A percentile compares a stretch with the other conserved stretches of the same genome.
Conservation (phyloP, 139 green algal genomes). For the Choricystis sp. region DNA sequence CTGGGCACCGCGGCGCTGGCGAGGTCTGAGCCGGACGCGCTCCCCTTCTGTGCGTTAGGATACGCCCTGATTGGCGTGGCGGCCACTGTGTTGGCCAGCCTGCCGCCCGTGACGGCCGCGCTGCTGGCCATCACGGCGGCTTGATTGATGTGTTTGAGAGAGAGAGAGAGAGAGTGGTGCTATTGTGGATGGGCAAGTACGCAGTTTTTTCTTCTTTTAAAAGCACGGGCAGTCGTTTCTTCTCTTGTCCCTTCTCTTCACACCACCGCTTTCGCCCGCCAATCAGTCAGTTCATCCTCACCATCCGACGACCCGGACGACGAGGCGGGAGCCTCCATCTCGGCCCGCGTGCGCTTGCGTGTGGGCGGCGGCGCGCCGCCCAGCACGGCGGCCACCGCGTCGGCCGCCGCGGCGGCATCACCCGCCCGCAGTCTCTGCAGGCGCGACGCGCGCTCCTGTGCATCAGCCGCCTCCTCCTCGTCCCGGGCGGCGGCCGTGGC, state of each 20-base stretch:
- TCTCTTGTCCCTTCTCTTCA: neutral
- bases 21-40: slow-evolving; percentile 44
- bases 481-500: too few species aligned
- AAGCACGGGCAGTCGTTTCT: neutral
- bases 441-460: too few species aligned
- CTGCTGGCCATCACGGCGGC: slow-evolving; percentile 35
- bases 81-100: slow-evolving; percentile 38
- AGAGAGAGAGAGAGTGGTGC: neutral
- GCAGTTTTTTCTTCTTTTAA: neutral
- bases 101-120: slow-evolving; percentile 26
- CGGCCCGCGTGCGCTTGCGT: neutral
- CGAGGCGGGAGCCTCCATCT: neutral
- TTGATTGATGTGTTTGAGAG: neutral
- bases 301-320: neutral
- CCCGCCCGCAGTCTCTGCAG: neutral
- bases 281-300: neutral
- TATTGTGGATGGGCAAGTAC: too few species aligned
- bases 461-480: neutral
- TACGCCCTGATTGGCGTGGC: slow-evolving; percentile 71
- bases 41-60: slow-evolving; percentile 71
- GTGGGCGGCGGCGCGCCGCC: too few species aligned
- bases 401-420: too few species aligned
- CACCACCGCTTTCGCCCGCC: neutral
- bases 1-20: slow-evolving; percentile 70
- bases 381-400: neutral